Base-by-base conservation (phyloP, 805 yeast species). In the Candida mattraensis region DNA sequence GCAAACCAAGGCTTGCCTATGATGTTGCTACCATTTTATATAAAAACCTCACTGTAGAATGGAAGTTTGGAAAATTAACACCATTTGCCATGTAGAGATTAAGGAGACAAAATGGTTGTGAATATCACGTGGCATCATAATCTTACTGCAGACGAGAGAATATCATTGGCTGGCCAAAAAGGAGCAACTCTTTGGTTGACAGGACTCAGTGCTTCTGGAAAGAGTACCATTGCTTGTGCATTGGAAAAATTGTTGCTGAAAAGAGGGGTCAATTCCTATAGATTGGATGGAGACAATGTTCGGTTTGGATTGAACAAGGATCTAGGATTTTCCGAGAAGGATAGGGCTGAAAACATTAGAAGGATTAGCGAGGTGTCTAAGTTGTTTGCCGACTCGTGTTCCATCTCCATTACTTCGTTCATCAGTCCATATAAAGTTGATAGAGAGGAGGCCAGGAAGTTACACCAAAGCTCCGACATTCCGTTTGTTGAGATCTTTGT, bases 71-170 rank as follows among this genome's bases (percentile, higher is more conserved):
- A n/a, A 8, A 24, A 8, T 24, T 8, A 24, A 24, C 12, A n/a
- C 7, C 8, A 9, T 8, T 9, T 9, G 8, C 12, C 12, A 24
- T 7, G 8, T 24, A 24, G 28, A 24, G 28, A n/a, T 8, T 24
- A 8, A n/a, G 28, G 8, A 30, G 39, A 48, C 23, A 51, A 39
- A 50, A 91, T 91, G 97, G 93, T 96, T 48, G 82, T 96, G 26
- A 91, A 91, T 60, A 87, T 91, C 62, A 88, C 97, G 48, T 91
- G 98, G 97, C 97, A 91, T 67, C 79, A 78, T 50, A 91, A 93
- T 56, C 69, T 91, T 51, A 80, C 93, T 15, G 87, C 83, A 62
- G 80, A 71, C 14, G 96, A 91, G 66, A 84, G 98, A 55, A 65
- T 76, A 30, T 64, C 60, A 18, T 66, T 85, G 38, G 77, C 86